Conservation (phyloP, 768 basidiomycete genomes). For the Cystofilobasidium capitatum region DNA sequence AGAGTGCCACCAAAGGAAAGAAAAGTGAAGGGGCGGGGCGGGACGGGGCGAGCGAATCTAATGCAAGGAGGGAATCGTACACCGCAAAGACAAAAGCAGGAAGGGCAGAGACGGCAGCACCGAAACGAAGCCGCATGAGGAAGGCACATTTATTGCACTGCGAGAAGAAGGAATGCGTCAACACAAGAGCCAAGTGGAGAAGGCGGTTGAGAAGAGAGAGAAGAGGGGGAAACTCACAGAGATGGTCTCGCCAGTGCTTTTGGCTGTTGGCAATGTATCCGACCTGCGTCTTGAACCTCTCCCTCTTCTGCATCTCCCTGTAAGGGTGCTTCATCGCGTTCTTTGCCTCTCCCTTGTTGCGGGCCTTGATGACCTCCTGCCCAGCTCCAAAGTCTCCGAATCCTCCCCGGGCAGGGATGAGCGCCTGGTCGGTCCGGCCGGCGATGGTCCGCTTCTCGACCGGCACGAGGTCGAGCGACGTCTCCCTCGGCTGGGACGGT, state of each 20-base stretch:
- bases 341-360: slow-evolving; percentile 88
- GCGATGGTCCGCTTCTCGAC: slow-evolving; percentile 25
- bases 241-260: slow-evolving; percentile 25
- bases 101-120: too few relatives aligned
- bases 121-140: too few relatives aligned
- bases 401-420: slow-evolving; percentile 75
- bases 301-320: slow-evolving; percentile 64
- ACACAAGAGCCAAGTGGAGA: too few relatives aligned
- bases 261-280: slow-evolving; percentile 45
- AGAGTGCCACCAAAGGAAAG: too few relatives aligned
- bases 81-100: too few relatives aligned
- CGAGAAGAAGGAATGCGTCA: too few relatives aligned
- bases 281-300: slow-evolving; percentile 76
- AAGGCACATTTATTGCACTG: too few relatives aligned
- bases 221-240: too few relatives aligned
- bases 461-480: slow-evolving; percentile 37
- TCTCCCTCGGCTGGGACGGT: slow-evolving; percentile 28
- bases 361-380: slow-evolving; percentile 72
- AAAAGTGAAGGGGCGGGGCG: too few relatives aligned
- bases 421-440: slow-evolving; percentile 60
- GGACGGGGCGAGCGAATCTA: too few relatives aligned
- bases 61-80: too few relatives aligned
- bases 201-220: too few relatives aligned
- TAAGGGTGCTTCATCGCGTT: slow-evolving; percentile 83
- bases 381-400: slow-evolving; percentile 78